Base-by-base conservation (phyloP, 2,329 filamentous ascomycete species). In the Cordyceps javanica region DNA sequence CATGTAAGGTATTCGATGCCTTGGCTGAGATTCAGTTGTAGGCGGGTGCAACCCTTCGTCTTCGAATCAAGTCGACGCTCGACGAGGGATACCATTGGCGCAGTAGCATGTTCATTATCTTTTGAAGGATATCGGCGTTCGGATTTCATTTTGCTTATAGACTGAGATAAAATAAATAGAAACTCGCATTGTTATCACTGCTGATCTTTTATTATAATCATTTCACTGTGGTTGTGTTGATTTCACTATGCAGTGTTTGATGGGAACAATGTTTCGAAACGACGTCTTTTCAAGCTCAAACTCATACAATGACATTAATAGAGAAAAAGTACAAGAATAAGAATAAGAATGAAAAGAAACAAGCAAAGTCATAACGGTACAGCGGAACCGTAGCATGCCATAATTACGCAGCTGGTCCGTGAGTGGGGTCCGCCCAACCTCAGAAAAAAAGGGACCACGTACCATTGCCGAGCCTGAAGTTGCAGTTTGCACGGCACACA, bases 1-100 rank as follows among this genome's bases (percentile, higher is more conserved):
- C 42, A 67, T 62, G 58, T 69, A 61, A 54, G 21, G 13, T 2
- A 8, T 21, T 30, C 10, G 36, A 3, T 28, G 6, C 19, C 11
- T 14, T 10, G 19, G 8, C 5, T n/a, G 23, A 25, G n/a, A 16
- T 8, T 26, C 13, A 26, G 16, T n/a, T n/a, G n/a, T 28, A 45
- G 42, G 42, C n/a, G 14, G 30, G 13, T 36, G 30, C 7, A 11
- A 14, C 13, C 19, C 23, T 36, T 14, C 28, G 16, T 21, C 19
- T 36, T 23, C 16, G 13, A 26, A 8, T 8, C 13, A 45, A 28
- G 9, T n/a, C 6, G 23, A 16, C 23, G 14, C 11, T 13, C 1
- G 21, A 26, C 7, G 23, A 25, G 42, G 23, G 13, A 28, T 26
- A 5, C n/a, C n/a, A n/a, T n/a, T n/a, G 13, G 5, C 23, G 1